These are phyloP conservation scores for Fomitopsis pinicola DNA, from an alignment of 1,284 basidiomycete genomes.

Conservation along the genomic window DNA sequence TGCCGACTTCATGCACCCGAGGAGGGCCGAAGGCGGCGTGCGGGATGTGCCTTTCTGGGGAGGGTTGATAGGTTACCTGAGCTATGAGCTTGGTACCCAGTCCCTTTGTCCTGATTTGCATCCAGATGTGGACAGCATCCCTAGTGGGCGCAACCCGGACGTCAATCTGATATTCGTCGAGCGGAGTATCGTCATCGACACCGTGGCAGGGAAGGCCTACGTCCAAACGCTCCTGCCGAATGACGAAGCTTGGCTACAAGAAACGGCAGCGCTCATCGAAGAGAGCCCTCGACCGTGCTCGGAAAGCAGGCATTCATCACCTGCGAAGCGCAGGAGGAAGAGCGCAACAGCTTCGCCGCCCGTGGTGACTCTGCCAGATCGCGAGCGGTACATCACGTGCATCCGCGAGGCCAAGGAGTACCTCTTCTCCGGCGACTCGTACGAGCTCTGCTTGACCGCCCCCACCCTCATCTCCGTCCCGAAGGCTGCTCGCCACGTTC, in stretches of 20 bases:
- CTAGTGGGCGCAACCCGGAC: constrained; percentile 49
- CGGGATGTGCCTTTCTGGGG: constrained; percentile 72
- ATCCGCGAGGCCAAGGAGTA: constrained; percentile 75
- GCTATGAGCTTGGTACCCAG: constrained; percentile 71
- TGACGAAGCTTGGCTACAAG: constrained; percentile 57
- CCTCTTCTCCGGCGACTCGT: constrained; percentile 87
- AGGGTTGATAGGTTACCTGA: constrained; percentile 66
- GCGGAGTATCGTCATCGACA: constrained; percentile 69
- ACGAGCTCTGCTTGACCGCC: constrained; percentile 93
- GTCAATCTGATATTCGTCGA: constrained; percentile 72
- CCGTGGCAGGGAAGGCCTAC: constrained; percentile 40
- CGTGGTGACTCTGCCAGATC: constrained; percentile 48
- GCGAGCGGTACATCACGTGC: constrained; percentile 61
- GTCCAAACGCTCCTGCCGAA: constrained; percentile 59
- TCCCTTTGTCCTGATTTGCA: constrained; percentile 32
- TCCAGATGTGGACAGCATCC: constrained; percentile 29
- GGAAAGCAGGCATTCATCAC: not conserved
- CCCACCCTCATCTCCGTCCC: constrained; percentile 52
- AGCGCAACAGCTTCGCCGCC: constrained; percentile 18
- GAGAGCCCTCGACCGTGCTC: constrained; percentile 2
- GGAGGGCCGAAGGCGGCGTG: constrained; percentile 41
- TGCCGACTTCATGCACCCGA: constrained; percentile 55
- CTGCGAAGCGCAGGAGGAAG: constrained; percentile 1
- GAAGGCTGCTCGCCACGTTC: constrained; percentile 24
- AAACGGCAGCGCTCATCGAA: constrained; percentile 30